phyloP scores from a whole-genome alignment of 306 rosid species.

The Hippophae tibetana region DNA sequence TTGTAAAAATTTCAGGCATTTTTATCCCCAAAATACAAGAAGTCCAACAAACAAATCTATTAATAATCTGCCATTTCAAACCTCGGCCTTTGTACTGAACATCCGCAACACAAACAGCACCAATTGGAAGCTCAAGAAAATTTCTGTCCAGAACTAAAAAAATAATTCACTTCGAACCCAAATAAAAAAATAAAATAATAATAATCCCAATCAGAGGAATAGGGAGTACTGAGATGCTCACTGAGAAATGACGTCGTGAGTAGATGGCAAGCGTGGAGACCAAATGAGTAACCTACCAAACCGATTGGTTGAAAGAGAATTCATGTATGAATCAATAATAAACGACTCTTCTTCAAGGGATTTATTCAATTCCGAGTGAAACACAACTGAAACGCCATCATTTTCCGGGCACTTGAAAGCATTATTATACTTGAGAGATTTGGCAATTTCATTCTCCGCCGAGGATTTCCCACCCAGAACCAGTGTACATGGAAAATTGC shows the following conservation, averaged over 20 bases:
- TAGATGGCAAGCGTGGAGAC: slow-evolving; percentile 69
- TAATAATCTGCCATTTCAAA: slow-evolving; percentile 23
- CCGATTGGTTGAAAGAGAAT: slow-evolving; percentile 52
- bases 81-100: slow-evolving; percentile 88
- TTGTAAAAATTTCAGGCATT: slow-evolving; percentile 1
- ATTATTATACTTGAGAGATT: slow-evolving; percentile 36
- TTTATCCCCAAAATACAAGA: slow-evolving; percentile 7
- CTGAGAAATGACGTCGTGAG: slow-evolving; percentile 81
- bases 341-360: slow-evolving; percentile 31
- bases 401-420: slow-evolving; percentile 52
- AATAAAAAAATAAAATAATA: not conserved
- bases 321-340: slow-evolving; percentile 43
- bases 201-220: not conserved
- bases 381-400: slow-evolving; percentile 26
- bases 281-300: slow-evolving; percentile 80
- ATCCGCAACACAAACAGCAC: slow-evolving; percentile 80
- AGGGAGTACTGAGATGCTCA: slow-evolving; percentile 21
- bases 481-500: slow-evolving; percentile 26
- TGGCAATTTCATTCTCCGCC: slow-evolving; percentile 46
- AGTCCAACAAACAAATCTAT: not conserved
- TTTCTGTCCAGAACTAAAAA: slow-evolving; percentile 47
- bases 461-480: slow-evolving; percentile 64
- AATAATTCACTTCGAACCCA: not conserved
- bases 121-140: slow-evolving; percentile 69
- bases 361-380: slow-evolving; percentile 45